phyloP scores from a whole-genome alignment of 768 basidiomycete genomes.

The Suillus brevipes region DNA sequence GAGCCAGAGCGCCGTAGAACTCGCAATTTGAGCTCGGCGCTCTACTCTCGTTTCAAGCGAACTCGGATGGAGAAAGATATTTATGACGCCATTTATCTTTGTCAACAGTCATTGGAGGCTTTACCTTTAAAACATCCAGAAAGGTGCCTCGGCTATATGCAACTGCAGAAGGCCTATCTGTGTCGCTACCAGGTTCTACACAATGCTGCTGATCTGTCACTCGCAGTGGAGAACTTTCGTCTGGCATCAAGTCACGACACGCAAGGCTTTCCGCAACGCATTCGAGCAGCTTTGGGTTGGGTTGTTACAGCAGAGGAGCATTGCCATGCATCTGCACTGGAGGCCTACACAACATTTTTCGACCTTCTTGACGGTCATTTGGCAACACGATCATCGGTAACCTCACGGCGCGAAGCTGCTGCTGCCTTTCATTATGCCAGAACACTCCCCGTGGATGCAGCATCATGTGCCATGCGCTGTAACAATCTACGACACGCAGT shows the following conservation, averaged over 20 bases:
- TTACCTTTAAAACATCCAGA: not conserved
- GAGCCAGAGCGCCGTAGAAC: conserved; percentile 1
- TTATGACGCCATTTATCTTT: conserved; percentile 20
- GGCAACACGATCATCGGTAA: not conserved
- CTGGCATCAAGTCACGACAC: too few species aligned
- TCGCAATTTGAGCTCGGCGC: conserved; percentile 16
- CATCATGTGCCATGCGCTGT: conserved; percentile 16
- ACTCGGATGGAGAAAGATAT: conserved; percentile 16
- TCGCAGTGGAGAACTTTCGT: too few species aligned
- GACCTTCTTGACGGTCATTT: conserved; percentile 4
- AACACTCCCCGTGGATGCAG: conserved; percentile 4
- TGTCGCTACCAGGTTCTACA: conserved; percentile 18
- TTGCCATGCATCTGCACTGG: too few species aligned
- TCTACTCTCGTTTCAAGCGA: conserved; percentile 15
- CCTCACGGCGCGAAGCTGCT: not conserved
- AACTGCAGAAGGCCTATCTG: conserved; percentile 16
- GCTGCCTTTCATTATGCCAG: not conserved
- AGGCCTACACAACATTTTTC: not conserved
- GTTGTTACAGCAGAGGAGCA: too few species aligned
- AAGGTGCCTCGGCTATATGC: not conserved
- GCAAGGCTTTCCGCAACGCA: too few species aligned
- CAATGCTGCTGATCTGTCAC: too few species aligned
- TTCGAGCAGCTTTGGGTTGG: too few species aligned
- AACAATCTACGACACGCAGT: conserved; percentile 16
- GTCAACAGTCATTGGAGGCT: conserved; percentile 4